Evolutionary conservation across 2,329 filamentous ascomycete genomes (phyloP), one percentile per base, ranked within the genome.

Genomic region (Neoarthrinium moseri): DNA sequence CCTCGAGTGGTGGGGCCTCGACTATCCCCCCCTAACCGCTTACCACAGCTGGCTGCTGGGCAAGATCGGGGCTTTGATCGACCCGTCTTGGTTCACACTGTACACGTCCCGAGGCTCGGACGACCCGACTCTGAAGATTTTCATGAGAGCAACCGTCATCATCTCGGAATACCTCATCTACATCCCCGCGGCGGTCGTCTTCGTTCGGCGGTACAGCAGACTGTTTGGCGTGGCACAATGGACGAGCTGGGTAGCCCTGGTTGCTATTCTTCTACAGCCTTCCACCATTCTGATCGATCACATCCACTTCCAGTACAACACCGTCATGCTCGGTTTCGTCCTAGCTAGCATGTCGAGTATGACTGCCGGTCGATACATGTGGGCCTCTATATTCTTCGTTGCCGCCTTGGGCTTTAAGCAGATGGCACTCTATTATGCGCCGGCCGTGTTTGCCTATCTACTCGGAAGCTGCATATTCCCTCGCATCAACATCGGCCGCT

Each of bases 21-120:
- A 99, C 70, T 99, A 99, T 66, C 94, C 94, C 46, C 94, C 94
- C 43, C 79, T 99, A 69, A 99, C 94, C 43, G 95, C 94, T 42
- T 99, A 99, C 70, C 94, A 99, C 68, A 96, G 91, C 73, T 97
- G 91, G 92, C 62, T 94, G n/a, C 72, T 95, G 50, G 94, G 94
- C 52, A 87, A 86, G 68, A 80, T 96, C 74, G 94, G 94, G 41
- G 77, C 82, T 43, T 65, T 84, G 29, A 86, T 97, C 64, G 77
- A 95, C 53, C 84, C 88, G 1, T 69, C 81, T 7, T 99, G 94
- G 94, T 99, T 97, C 64, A 84, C 84, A 10, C 80, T 99, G 12
- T 81, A 89, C 62, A 77, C 79, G 4, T 97, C 92, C 12, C 86
- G 92, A 45, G 91, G 90, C 39, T 76, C 84, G 27, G 88, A 96